phyloP scores from a whole-genome alignment of 2,329 filamentous ascomycete genomes.

The Amylocarpus encephaloides region DNA sequence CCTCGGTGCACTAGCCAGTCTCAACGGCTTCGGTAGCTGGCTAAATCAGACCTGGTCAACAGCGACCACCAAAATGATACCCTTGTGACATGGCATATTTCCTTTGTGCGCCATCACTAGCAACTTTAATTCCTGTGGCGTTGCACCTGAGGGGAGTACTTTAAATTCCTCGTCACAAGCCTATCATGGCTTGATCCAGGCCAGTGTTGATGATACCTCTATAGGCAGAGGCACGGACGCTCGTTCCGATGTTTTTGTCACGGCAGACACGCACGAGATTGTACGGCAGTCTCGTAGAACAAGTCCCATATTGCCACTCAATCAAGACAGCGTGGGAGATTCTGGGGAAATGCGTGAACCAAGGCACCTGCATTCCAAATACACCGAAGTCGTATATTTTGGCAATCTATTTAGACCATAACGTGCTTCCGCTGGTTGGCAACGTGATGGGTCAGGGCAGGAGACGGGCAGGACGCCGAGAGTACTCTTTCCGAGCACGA shows the following conservation, averaged over 20 bases:
- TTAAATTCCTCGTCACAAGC: constrained; percentile 1
- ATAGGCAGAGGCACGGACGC: not conserved
- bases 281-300: not conserved
- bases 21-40: constrained; percentile 8
- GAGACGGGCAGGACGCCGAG: not conserved
- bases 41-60: constrained; percentile 6
- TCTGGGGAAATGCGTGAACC: constrained; percentile 3
- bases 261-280: not conserved
- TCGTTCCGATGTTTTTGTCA: not conserved
- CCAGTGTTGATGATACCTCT: not conserved
- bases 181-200: not conserved
- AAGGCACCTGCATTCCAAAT: constrained; percentile 4
- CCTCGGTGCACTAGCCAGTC: constrained; percentile 1
- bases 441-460: not conserved
- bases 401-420: not conserved
- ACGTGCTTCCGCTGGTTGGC: not conserved
- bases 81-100: constrained; percentile 5
- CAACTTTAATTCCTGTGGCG: not conserved
- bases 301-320: constrained; percentile 4
- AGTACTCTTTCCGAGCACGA: not conserved
- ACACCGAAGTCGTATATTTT: constrained; percentile 2
- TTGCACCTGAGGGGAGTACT: not conserved
- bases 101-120: constrained; percentile 1
- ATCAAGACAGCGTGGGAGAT: constrained; percentile 6
- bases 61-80: constrained; percentile 2